A percentile compares a stretch with the other conserved stretches of the same genome.
Conservation (phyloP, 2,329 filamentous ascomycete species). For the Coniochaeta hoffmannii region DNA sequence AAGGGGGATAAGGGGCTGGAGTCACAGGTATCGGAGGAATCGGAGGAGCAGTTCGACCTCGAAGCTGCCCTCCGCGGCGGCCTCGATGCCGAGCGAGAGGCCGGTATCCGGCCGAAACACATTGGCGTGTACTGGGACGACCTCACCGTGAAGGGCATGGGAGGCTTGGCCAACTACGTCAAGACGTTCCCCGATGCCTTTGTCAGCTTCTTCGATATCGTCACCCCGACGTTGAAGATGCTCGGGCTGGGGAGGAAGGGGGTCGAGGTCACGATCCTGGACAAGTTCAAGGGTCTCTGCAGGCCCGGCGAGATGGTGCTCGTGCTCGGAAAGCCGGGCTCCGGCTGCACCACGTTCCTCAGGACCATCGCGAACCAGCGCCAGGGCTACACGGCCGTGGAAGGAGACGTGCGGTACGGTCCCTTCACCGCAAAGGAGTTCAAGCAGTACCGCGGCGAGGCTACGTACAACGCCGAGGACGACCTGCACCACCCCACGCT, state of each 20-base stretch:
- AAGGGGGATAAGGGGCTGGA: constrained; percentile 36
- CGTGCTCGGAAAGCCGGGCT: constrained; percentile 71
- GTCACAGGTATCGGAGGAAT: constrained; percentile 32
- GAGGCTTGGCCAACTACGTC: constrained; percentile 65
- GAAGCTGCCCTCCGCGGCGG: constrained; percentile 67
- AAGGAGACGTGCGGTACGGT: constrained; percentile 70
- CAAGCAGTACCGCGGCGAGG: constrained; percentile 69
- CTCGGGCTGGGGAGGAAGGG: constrained; percentile 62
- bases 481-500: constrained; percentile 80
- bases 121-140: constrained; percentile 75
- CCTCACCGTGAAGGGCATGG: constrained; percentile 68
- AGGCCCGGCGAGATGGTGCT: constrained; percentile 85
- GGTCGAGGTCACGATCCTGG: constrained; percentile 64
- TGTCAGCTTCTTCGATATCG: constrained; percentile 67
- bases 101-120: constrained; percentile 74
- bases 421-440: constrained; percentile 67
- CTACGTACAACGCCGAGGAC: constrained; percentile 80
- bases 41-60: constrained; percentile 64
- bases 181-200: constrained; percentile 73
- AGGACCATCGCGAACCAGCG: constrained; percentile 62
- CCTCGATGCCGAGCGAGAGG: constrained; percentile 62
- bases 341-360: constrained; percentile 63
- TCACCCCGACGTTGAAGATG: constrained; percentile 54
- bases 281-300: constrained; percentile 62
- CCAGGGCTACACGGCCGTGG: constrained; percentile 44